A percentile compares a stretch with the other conserved stretches of the same genome.
phyloP scores from a whole-genome alignment of 192 early-diverging fungal species.

The Piromyces finnis region DNA sequence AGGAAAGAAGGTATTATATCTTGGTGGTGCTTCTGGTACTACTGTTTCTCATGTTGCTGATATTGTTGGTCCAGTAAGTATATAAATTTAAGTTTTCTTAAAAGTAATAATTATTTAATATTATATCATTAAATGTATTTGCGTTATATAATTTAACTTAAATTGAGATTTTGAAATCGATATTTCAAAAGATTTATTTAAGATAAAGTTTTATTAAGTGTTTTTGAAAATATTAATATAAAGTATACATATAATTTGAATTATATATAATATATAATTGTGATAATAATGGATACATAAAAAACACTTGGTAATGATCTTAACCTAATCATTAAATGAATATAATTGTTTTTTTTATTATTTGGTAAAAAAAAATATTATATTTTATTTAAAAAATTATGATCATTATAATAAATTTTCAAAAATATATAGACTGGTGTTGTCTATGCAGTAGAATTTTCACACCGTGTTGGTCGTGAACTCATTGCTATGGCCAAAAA shows the following conservation, averaged over 20 bases:
- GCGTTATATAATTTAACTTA: background rate
- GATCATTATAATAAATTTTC: background rate
- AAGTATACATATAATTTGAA: background rate
- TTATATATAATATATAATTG: background rate
- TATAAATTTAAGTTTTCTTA: background rate
- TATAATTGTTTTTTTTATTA: background rate
- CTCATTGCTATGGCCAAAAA: slow-evolving; percentile 99
- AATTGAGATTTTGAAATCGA: background rate
- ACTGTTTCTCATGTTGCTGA: slow-evolving; percentile 94
- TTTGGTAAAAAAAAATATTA: background rate
- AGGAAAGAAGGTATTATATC: slow-evolving; percentile 91
- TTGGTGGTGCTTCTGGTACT: slow-evolving; percentile 89
- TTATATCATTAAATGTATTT: background rate
- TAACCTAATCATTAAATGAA: background rate
- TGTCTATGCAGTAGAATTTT: slow-evolving; percentile 99
- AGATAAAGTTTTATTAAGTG: background rate
- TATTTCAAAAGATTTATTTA: background rate
- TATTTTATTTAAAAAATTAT: background rate
- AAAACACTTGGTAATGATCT: background rate
- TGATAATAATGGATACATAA: background rate
- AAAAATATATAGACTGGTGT: slow-evolving; percentile 46
- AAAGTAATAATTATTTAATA: background rate
- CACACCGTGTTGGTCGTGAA: slow-evolving; percentile 95
- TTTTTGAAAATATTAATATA: background rate
- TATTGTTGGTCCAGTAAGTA: slow-evolving; percentile 70